phyloP scores from a whole-genome alignment of 257 asterid genomes.

The Solanum peruvianum region DNA sequence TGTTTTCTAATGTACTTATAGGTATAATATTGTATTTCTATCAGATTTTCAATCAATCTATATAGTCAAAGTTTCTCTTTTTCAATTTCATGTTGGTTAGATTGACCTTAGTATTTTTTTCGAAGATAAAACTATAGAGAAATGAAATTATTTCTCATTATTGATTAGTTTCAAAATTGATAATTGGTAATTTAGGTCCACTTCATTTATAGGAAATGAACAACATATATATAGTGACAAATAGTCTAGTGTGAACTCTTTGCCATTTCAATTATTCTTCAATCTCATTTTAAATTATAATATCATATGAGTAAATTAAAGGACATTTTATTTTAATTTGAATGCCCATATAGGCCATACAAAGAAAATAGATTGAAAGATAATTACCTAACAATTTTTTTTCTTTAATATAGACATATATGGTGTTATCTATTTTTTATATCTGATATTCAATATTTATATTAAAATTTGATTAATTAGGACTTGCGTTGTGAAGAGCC shows the following conservation, averaged over 20 bases:
- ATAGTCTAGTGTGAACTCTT: background rate
- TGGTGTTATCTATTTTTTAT: no score
- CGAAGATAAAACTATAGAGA: background rate
- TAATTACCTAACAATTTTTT: background rate
- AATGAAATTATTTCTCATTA: background rate
- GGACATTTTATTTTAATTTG: background rate
- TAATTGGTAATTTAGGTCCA: background rate
- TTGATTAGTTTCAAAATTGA: background rate
- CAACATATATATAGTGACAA: background rate
- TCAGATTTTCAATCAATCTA: background rate
- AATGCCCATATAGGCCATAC: background rate
- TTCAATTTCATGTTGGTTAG: background rate
- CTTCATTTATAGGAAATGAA: background rate
- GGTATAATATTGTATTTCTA: background rate
- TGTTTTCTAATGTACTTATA: background rate
- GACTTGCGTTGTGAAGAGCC: fast-evolving
- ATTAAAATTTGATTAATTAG: fast-evolving
- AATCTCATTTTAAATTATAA: background rate
- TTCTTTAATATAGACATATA: background rate
- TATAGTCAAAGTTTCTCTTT: background rate
- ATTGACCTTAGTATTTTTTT: background rate
- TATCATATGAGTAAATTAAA: background rate
- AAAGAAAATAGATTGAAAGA: background rate
- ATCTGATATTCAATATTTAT: background rate
- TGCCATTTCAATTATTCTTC: background rate